phyloP scores from a whole-genome alignment of 306 rosid species.

The Astragalus membranaceus region DNA sequence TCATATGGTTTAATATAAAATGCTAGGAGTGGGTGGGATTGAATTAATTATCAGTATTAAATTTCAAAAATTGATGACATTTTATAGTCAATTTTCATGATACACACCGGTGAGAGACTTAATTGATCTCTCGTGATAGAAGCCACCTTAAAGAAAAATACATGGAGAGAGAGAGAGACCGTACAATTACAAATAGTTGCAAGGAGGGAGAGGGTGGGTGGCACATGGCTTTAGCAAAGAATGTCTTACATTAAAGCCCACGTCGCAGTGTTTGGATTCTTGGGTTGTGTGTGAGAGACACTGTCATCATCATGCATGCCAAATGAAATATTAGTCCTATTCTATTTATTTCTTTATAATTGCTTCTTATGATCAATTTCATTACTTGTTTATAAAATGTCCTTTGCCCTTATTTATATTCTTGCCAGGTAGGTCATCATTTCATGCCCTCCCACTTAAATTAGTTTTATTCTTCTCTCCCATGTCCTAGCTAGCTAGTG shows the following conservation, averaged over 20 bases:
- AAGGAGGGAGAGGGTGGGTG: conserved; percentile 58
- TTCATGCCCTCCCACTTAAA: conserved; percentile 71
- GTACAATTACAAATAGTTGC: conserved; percentile 23
- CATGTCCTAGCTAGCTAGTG: conserved; percentile 25
- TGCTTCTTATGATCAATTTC: conserved; percentile 33
- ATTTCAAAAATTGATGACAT: no score
- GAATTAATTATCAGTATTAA: no score
- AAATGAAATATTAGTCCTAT: conserved; percentile 26
- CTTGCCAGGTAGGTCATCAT: conserved; percentile 72
- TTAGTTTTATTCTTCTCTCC: conserved; percentile 24
- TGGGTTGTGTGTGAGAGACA: conserved; percentile 53
- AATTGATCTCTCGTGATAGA: no score
- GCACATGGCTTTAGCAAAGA: conserved; percentile 64
- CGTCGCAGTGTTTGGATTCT: conserved; percentile 63
- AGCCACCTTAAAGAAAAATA: no score
- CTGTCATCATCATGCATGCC: conserved; percentile 55
- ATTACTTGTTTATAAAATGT: conserved; percentile 27
- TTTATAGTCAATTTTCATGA: no score
- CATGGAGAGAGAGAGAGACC: not conserved
- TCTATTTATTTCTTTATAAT: conserved; percentile 58
- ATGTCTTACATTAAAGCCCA: conserved; percentile 58
- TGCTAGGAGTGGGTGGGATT: no score
- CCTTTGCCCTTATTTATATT: conserved; percentile 12
- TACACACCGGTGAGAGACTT: no score
- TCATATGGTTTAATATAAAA: no score